Percentiles rank a stretch among this genome's conserved stretches.
phyloP scores from a whole-genome alignment of 139 green algal species.

The Chlorella vulgaris region DNA sequence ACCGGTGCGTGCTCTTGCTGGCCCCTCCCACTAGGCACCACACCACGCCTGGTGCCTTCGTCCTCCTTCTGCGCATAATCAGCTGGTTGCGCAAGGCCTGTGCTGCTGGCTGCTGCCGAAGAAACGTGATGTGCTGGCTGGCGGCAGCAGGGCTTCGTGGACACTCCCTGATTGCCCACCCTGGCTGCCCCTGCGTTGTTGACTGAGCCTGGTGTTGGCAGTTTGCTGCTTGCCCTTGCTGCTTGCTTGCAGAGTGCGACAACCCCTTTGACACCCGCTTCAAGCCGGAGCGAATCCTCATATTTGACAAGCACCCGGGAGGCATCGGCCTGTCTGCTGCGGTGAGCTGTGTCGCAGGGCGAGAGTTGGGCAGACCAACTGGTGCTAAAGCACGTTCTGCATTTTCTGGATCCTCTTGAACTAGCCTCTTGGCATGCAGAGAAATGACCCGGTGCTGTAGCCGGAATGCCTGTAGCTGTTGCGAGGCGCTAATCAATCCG shows the following conservation, averaged over 20 bases:
- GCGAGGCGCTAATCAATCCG: not conserved
- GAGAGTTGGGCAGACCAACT: not conserved
- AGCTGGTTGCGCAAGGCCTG: too few species aligned
- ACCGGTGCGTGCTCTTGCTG: constrained; percentile 29
- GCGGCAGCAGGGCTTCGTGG: too few species aligned
- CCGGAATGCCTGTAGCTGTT: not conserved
- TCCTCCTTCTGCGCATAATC: too few species aligned
- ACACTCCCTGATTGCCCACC: too few species aligned
- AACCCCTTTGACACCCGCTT: constrained; percentile 81
- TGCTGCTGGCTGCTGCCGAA: too few species aligned
- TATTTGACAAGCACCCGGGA: constrained; percentile 91
- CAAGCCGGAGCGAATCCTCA: constrained; percentile 84
- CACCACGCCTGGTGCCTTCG: too few species aligned
- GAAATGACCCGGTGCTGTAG: not conserved
- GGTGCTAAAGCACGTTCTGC: not conserved
- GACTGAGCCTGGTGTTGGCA: too few species aligned
- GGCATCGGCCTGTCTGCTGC: constrained; percentile 83
- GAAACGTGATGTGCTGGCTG: too few species aligned
- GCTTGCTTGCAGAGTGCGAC: constrained; percentile 69
- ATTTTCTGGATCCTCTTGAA: not conserved
- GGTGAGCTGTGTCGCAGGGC: constrained; percentile 58
- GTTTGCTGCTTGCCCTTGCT: too few species aligned
- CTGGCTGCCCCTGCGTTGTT: too few species aligned
- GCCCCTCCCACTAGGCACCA: too few species aligned
- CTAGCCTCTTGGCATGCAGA: too few species aligned